Evolutionary conservation across 495 filamentous ascomycete genomes (phyloP).

Genomic region (Immersiella caudata): DNA sequence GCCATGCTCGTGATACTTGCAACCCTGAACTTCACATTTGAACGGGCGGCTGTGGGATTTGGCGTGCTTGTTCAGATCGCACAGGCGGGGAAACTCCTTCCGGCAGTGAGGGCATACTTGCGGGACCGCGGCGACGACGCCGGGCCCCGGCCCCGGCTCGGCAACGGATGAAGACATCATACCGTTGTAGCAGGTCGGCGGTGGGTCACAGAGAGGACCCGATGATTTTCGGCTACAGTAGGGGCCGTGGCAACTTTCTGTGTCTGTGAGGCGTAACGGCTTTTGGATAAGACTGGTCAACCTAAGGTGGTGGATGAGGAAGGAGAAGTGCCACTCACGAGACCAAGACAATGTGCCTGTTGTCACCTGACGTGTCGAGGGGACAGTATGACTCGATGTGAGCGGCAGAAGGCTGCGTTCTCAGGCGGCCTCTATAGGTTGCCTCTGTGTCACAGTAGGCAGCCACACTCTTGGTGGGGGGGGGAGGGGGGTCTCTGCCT

Average conservation of each 20-base stretch:
- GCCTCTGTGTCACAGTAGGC: constrained; percentile 15
- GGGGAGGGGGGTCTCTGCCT: constrained; percentile 4
- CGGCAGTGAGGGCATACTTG: constrained; percentile 58
- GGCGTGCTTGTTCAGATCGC: constrained; percentile 91
- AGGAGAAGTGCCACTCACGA: constrained; percentile 9
- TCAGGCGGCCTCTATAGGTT: constrained; percentile 5
- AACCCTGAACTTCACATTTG: constrained; percentile 76
- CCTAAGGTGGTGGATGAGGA: not conserved
- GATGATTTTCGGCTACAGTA: constrained; percentile 1
- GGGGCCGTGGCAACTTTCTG: constrained; percentile 2
- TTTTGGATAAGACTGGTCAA: constrained; percentile 8
- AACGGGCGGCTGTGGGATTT: constrained; percentile 94
- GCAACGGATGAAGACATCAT: constrained; percentile 25
- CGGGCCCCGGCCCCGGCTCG: constrained; percentile 18
- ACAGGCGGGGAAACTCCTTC: constrained; percentile 85
- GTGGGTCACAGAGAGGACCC: not conserved
- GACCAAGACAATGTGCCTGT: not conserved
- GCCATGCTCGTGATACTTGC: constrained; percentile 81
- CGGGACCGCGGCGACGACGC: not conserved
- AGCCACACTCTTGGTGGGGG: constrained; percentile 4
- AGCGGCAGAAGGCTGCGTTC: constrained; percentile 5
- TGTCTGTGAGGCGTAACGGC: constrained; percentile 10
- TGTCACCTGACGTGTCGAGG: constrained; percentile 8
- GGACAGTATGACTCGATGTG: not conserved
- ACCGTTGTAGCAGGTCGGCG: constrained; percentile 15